Conservation (phyloP, 352 stramenopile species). For the Salisapilia sapeloensis region DNA sequence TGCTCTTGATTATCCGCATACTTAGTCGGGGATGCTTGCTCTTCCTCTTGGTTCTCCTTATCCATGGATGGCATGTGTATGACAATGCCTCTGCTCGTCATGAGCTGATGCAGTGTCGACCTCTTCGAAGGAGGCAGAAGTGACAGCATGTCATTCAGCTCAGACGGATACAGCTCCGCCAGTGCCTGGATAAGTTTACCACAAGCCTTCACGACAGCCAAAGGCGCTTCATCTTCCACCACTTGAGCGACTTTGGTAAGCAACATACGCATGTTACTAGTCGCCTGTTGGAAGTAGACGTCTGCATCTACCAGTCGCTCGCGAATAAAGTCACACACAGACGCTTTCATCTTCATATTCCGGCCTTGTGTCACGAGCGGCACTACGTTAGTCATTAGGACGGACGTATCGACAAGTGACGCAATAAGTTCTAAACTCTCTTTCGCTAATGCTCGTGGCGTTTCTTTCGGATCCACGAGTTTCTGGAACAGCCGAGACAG, state of each 20-base stretch:
- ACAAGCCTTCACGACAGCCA: constrained; percentile 35
- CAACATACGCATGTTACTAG: constrained; percentile 50
- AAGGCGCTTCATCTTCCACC: constrained; percentile 35
- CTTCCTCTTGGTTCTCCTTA: neutral
- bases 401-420: constrained; percentile 21
- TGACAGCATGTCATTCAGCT: constrained; percentile 33
- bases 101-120: constrained; percentile 20
- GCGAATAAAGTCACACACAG: constrained; percentile 48
- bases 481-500: constrained; percentile 59
- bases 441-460: constrained; percentile 19
- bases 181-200: constrained; percentile 32
- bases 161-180: constrained; percentile 20
- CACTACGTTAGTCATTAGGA: constrained; percentile 25
- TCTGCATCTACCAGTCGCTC: constrained; percentile 26
- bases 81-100: constrained; percentile 41
- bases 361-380: constrained; percentile 47
- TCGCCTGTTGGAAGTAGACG: constrained; percentile 40
- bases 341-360: constrained; percentile 65
- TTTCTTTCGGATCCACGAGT: constrained; percentile 60
- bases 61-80: constrained; percentile 1
- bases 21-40: neutral
- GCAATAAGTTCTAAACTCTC: constrained; percentile 46
- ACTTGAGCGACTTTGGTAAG: constrained; percentile 52
- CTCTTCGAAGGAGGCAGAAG: constrained; percentile 43
- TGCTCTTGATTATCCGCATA: neutral